phyloP scores from a whole-genome alignment of 2,329 filamentous ascomycete species.

The Colletotrichum higginsianum region DNA sequence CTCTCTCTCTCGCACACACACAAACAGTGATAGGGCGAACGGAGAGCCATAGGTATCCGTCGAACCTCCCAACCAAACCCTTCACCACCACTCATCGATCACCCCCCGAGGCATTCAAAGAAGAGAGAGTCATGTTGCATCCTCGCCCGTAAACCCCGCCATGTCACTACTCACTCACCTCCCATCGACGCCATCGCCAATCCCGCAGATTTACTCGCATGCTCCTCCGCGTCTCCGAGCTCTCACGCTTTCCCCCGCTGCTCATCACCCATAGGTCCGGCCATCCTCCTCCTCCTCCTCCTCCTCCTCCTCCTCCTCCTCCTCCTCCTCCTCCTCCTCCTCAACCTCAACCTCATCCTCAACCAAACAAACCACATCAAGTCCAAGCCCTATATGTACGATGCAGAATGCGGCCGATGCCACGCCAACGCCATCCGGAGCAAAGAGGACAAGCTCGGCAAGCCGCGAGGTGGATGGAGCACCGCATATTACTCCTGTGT shows the following conservation, averaged over 20 bases:
- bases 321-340: no score
- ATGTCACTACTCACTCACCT: conserved; percentile 25
- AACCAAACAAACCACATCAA: neutral
- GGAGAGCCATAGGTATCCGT: neutral
- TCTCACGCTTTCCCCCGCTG: conserved; percentile 10
- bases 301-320: no score
- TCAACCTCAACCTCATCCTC: neutral
- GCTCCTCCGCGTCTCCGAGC: conserved; percentile 19
- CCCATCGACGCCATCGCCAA: conserved; percentile 30
- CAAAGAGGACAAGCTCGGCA: conserved; percentile 4
- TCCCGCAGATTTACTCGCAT: conserved; percentile 33
- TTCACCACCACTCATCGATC: conserved; percentile 1
- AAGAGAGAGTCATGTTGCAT: conserved; percentile 24
- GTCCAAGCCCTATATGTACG: neutral
- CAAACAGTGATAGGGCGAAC: neutral
- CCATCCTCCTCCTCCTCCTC: no score
- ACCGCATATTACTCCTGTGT: conserved; percentile 13
- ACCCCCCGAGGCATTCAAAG: neutral
- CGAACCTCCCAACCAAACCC: conserved; percentile 2
- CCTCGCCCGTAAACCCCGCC: conserved; percentile 5
- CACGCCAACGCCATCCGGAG: conserved; percentile 21
- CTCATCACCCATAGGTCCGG: neutral
- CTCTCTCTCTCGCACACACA: neutral
- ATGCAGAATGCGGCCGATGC: conserved; percentile 15
- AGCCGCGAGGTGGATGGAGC: neutral